Conservation (phyloP, 257 asterid species). For the Osmanthus fragrans region DNA sequence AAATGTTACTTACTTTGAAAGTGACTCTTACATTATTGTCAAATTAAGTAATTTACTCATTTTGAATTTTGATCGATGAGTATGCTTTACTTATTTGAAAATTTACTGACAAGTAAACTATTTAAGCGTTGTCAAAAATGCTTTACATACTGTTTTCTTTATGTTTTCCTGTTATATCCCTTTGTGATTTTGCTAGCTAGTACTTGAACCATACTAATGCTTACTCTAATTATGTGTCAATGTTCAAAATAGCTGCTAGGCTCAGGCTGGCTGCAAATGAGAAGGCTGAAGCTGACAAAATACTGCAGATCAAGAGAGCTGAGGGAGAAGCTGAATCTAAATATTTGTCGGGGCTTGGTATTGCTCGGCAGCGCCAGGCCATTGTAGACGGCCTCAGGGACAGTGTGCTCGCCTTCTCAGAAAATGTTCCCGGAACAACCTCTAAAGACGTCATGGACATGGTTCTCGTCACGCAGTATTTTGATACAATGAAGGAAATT, state of each 20-base stretch:
- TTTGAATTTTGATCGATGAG: not conserved
- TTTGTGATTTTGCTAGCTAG: not conserved
- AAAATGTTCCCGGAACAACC: slow-evolving; percentile 4
- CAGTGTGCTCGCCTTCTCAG: slow-evolving; percentile 17
- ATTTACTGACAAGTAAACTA: not conserved
- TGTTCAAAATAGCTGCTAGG: slow-evolving; percentile 13
- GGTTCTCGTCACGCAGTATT: slow-evolving; percentile 16
- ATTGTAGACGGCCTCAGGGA: slow-evolving; percentile 17
- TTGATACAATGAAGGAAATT: slow-evolving; percentile 16
- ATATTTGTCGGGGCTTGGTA: slow-evolving; percentile 11
- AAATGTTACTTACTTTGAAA: not conserved
- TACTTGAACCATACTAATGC: not conserved
- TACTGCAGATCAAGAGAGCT: slow-evolving; percentile 19
- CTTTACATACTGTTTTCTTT: not conserved
- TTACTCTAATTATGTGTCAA: not conserved
- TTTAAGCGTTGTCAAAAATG: not conserved
- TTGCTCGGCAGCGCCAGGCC: slow-evolving; percentile 20
- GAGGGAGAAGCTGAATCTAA: slow-evolving; percentile 19
- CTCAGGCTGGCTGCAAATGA: slow-evolving; percentile 11
- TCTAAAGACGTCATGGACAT: slow-evolving; percentile 18
- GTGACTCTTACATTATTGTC: not conserved
- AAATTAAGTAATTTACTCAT: not conserved
- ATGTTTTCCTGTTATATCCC: not conserved
- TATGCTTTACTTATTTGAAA: not conserved
- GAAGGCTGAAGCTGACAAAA: slow-evolving; percentile 20